Percentiles rank a stretch among this genome's conserved stretches.
Evolutionary conservation across 169 alveolate genomes (phyloP).

Genomic region (Perkinsus olseni): DNA sequence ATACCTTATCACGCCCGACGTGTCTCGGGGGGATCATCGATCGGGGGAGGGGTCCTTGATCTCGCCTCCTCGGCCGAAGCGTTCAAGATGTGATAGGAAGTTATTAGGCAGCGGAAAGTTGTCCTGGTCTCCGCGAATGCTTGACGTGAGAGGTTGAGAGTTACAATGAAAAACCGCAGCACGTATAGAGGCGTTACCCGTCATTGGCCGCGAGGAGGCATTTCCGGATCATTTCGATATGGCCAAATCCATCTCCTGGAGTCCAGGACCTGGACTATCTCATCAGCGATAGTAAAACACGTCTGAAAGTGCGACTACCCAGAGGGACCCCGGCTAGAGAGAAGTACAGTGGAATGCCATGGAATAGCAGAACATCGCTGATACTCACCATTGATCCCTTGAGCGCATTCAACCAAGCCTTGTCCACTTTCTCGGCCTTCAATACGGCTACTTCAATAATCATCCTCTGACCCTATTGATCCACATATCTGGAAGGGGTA

Average conservation of each 20-base stretch:
- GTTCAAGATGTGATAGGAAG: not conserved
- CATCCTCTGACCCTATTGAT: not conserved
- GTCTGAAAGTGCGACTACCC: not conserved
- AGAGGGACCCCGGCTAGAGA: no score
- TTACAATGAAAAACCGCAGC: not conserved
- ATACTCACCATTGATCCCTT: not conserved
- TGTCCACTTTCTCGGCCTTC: not conserved
- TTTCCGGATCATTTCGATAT: not conserved
- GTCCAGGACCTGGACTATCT: not conserved
- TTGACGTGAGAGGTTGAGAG: not conserved
- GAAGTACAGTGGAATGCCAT: no score
- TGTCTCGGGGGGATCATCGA: no score
- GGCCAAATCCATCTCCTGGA: not conserved
- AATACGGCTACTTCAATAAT: not conserved
- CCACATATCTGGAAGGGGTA: not conserved
- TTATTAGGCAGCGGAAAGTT: not conserved
- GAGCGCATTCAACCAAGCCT: not conserved
- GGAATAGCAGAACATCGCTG: not conserved
- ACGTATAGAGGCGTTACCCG: not conserved
- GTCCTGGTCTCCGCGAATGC: not conserved
- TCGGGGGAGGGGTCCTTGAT: not conserved
- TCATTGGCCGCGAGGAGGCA: not conserved
- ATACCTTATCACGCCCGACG: no score
- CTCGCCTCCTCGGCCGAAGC: not conserved
- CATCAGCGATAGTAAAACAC: not conserved